phyloP scores from a whole-genome alignment of 768 basidiomycete species.

The Infundibulicybe gibba region DNA sequence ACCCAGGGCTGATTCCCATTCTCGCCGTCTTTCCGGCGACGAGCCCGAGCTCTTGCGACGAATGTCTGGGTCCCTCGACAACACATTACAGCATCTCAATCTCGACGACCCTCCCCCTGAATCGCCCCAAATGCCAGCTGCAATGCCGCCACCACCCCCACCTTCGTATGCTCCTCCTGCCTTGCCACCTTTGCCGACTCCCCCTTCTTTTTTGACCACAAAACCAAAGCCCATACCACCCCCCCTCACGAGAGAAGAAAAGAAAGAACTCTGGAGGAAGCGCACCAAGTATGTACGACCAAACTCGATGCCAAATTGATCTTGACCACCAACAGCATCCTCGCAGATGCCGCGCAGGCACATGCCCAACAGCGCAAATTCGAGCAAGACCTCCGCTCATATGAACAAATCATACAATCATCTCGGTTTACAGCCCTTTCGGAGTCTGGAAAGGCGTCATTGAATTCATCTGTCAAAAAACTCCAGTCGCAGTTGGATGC shows the following conservation, averaged over 20 bases:
- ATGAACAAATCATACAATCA: slow-evolving; percentile 11
- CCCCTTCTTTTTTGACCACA: slow-evolving; percentile 8
- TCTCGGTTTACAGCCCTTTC: slow-evolving; percentile 7
- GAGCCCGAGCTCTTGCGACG: neutral
- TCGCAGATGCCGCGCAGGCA: slow-evolving; percentile 5
- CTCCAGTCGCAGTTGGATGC: slow-evolving; percentile 18
- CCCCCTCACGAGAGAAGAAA: slow-evolving; percentile 12
- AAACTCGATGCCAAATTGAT: neutral
- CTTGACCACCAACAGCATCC: slow-evolving; percentile 4
- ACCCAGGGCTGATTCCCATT: neutral
- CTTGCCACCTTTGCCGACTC: slow-evolving; percentile 8
- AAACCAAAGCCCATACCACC: slow-evolving; percentile 3
- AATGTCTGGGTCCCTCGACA: neutral
- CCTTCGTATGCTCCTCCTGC: slow-evolving; percentile 7
- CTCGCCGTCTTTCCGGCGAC: neutral
- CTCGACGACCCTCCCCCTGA: neutral
- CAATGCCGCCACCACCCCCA: slow-evolving; percentile 2
- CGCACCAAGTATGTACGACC: slow-evolving; percentile 14
- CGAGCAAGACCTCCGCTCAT: slow-evolving; percentile 12
- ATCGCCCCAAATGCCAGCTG: neutral
- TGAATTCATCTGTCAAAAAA: slow-evolving; percentile 9
- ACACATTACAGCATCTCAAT: neutral
- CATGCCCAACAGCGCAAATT: slow-evolving; percentile 10
- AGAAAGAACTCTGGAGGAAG: slow-evolving; percentile 15
- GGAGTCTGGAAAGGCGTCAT: slow-evolving; percentile 9